Evolutionary conservation across 1,284 basidiomycete genomes (phyloP).

Genomic region (Leccinum pallidistipes): DNA sequence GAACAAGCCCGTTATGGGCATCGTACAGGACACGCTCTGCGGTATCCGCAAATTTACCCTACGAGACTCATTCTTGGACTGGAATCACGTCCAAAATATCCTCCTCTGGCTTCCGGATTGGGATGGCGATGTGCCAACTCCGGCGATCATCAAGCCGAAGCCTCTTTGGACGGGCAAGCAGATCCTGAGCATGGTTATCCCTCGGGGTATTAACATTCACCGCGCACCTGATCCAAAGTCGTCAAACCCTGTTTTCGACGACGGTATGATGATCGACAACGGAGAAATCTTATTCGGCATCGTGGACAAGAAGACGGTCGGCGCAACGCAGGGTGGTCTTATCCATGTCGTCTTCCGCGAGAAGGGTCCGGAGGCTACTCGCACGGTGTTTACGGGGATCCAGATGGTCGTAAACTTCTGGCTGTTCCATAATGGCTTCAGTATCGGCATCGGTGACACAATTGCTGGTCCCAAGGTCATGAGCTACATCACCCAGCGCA

Average conservation of each 20-base stretch:
- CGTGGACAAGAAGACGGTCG: constrained; percentile 98
- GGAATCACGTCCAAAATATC: constrained; percentile 95
- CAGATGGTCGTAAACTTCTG: constrained; percentile 98
- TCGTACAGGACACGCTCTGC: constrained; percentile 98
- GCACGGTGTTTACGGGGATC: constrained; percentile 90
- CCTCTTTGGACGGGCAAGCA: constrained; percentile 99
- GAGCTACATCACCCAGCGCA: constrained; percentile 83
- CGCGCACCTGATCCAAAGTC: constrained; percentile 80
- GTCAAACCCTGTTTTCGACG: constrained; percentile 84
- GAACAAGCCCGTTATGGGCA: constrained; percentile 99
- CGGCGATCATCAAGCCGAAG: constrained; percentile 95
- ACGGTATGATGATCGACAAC: constrained; percentile 96
- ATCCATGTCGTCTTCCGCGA: constrained; percentile 98
- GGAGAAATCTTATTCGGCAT: constrained; percentile 96
- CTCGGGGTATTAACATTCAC: constrained; percentile 93
- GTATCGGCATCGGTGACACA: constrained; percentile 98
- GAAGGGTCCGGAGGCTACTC: constrained; percentile 93
- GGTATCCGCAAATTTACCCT: constrained; percentile 97
- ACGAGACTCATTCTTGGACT: constrained; percentile 92
- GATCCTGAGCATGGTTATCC: constrained; percentile 90
- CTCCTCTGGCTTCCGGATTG: constrained; percentile 97
- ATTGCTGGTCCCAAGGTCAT: constrained; percentile 92
- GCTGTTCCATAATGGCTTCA: constrained; percentile 99
- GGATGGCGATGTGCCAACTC: constrained; percentile 92
- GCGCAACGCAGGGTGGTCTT: constrained; percentile 91